Evolutionary conservation across 306 rosid species (phyloP).

Genomic region (Fagus sylvatica): DNA sequence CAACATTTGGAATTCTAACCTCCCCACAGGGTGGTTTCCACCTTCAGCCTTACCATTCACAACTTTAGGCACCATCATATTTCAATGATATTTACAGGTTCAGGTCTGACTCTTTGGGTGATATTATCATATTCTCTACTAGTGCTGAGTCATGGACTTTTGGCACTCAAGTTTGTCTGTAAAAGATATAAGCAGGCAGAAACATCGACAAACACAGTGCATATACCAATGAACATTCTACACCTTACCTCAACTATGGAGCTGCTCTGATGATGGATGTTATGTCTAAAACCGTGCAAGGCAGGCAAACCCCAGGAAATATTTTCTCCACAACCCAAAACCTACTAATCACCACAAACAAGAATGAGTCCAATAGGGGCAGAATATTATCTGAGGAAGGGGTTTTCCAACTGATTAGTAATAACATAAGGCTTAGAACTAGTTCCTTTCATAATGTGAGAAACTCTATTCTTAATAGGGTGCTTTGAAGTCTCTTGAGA

Average conservation of each 20-base stretch:
- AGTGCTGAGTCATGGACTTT: neutral
- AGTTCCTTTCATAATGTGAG: neutral
- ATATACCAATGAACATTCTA: slow-evolving; percentile 2
- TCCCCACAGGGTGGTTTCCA: no score
- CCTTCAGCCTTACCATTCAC: no score
- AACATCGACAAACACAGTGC: neutral
- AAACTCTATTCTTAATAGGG: neutral
- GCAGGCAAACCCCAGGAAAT: slow-evolving; percentile 42
- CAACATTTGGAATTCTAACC: no score
- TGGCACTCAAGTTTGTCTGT: neutral
- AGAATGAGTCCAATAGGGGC: neutral
- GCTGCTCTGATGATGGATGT: slow-evolving; percentile 81
- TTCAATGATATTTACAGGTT: neutral
- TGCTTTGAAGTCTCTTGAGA: no score
- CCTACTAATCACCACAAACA: slow-evolving; percentile 46
- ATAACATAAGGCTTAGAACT: neutral
- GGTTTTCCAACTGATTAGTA: neutral
- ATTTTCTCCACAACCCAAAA: slow-evolving; percentile 42
- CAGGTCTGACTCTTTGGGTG: neutral
- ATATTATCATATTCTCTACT: neutral
- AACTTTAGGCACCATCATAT: neutral
- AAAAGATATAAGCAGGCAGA: neutral
- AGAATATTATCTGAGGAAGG: neutral
- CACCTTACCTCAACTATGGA: slow-evolving; percentile 65
- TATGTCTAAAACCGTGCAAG: slow-evolving; percentile 49